Conservation (phyloP, 2,329 filamentous ascomycete genomes). For the Neofusicoccum parvum region DNA sequence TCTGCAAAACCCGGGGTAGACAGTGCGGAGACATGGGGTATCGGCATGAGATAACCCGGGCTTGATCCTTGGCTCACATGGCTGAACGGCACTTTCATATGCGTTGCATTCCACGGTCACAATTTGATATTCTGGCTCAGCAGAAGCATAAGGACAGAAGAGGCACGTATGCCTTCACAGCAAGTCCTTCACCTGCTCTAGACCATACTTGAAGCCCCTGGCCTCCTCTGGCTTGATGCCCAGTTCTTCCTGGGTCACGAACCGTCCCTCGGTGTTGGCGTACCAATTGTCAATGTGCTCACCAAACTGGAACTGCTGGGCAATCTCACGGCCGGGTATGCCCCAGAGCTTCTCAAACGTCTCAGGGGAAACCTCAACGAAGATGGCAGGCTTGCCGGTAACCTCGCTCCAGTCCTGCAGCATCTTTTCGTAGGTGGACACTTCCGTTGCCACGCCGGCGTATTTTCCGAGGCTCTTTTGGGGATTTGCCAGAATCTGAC, state of each 20-base stretch:
- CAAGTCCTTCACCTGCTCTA: conserved; percentile 24
- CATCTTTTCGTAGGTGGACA: conserved; percentile 31
- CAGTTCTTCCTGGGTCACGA: conserved; percentile 31
- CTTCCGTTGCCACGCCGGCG: conserved; percentile 32
- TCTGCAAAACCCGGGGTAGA: too few species aligned
- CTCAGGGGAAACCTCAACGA: conserved; percentile 28
- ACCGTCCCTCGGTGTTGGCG: conserved; percentile 24
- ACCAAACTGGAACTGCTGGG: conserved; percentile 32
- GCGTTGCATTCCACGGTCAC: too few species aligned
- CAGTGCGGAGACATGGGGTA: too few species aligned
- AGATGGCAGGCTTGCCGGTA: conserved; percentile 32
- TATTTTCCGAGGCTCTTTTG: conserved; percentile 29
- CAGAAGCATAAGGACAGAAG: too few species aligned
- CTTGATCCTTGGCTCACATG: too few species aligned
- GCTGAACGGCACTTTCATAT: too few species aligned
- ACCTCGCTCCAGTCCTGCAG: conserved; percentile 31
- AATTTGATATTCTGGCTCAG: too few species aligned
- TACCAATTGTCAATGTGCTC: conserved; percentile 33
- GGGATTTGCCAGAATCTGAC: conserved; percentile 28
- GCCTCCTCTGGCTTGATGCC: conserved; percentile 31
- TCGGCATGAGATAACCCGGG: too few species aligned
- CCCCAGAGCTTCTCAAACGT: conserved; percentile 29
- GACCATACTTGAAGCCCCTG: conserved; percentile 29
- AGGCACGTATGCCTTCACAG: too few species aligned
- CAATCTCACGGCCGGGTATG: conserved; percentile 29